Percentiles rank a stretch among this genome's conserved stretches.
These are phyloP conservation scores for Termitomyces sp. DNA, from an alignment of 768 basidiomycete species.

Conservation along the genomic window DNA sequence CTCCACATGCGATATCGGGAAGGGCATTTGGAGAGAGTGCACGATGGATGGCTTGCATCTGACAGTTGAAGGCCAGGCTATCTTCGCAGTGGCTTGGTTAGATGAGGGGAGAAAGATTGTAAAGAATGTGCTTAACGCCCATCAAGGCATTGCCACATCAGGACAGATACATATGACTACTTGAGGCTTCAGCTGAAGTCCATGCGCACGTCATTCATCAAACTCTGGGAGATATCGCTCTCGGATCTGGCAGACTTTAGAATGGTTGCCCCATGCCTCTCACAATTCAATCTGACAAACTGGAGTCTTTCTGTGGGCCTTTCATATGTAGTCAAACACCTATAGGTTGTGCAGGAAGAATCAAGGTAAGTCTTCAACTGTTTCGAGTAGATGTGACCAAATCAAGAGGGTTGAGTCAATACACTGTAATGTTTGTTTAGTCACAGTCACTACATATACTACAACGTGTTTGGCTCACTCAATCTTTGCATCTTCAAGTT, in stretches of 20 bases:
- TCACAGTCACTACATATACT: no score
- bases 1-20: conserved; percentile 1
- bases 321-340: no score
- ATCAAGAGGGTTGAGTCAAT: no score
- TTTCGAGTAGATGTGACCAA: no score
- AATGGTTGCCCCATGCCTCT: no score
- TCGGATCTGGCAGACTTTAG: no score
- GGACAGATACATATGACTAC: not conserved
- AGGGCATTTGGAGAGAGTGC: not conserved
- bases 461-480: conserved; percentile 28
- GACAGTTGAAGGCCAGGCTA: conserved; percentile 7
- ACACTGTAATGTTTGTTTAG: conserved; percentile 45
- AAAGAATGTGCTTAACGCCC: not conserved
- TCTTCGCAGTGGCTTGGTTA: conserved; percentile 8
- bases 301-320: no score
- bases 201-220: not conserved
- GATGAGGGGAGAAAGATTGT: conserved; percentile 2
- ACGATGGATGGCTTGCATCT: conserved; percentile 16
- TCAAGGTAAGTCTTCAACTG: no score
- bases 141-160: not conserved
- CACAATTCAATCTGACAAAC: no score
- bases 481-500: not conserved
- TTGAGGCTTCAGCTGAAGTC: no score
- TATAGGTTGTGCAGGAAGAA: no score
- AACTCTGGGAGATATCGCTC: no score